phyloP scores from a whole-genome alignment of 2,329 filamentous ascomycete species.

The Talaromyces sp. region DNA sequence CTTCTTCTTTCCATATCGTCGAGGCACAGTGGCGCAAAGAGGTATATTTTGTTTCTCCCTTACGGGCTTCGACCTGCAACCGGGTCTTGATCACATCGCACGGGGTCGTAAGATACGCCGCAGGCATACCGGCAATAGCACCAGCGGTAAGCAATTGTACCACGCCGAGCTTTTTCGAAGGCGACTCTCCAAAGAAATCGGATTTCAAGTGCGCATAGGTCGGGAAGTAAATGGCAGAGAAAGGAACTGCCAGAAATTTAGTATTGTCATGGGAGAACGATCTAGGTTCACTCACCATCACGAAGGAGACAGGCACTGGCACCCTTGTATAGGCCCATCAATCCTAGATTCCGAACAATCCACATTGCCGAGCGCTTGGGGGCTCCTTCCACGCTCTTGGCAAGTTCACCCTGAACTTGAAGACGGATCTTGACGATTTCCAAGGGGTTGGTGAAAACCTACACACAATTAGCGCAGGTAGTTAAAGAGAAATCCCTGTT shows the following conservation, averaged over 20 bases:
- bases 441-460: constrained; percentile 95
- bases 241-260: constrained; percentile 59
- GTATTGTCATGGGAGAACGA: constrained; percentile 11
- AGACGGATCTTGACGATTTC: constrained; percentile 99
- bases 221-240: constrained; percentile 98
- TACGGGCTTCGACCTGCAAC: constrained; percentile 92
- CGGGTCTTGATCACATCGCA: constrained; percentile 99
- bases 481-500: constrained; percentile 2
- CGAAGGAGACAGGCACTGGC: constrained; percentile 89
- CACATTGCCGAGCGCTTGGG: constrained; percentile 92
- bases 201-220: constrained; percentile 91
- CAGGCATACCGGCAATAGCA: constrained; percentile 89
- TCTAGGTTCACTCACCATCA: constrained; percentile 48
- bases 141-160: constrained; percentile 88
- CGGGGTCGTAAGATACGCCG: constrained; percentile 90
- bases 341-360: constrained; percentile 93
- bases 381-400: constrained; percentile 75
- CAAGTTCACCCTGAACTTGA: constrained; percentile 93
- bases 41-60: constrained; percentile 85
- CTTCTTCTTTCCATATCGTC: constrained; percentile 84
- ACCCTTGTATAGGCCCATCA: constrained; percentile 94
- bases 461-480: constrained; percentile 10
- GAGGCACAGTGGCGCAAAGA: constrained; percentile 77
- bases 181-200: constrained; percentile 86
- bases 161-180: constrained; percentile 80